phyloP scores from a whole-genome alignment of 805 yeast species.

The Peterozyma toletana region DNA sequence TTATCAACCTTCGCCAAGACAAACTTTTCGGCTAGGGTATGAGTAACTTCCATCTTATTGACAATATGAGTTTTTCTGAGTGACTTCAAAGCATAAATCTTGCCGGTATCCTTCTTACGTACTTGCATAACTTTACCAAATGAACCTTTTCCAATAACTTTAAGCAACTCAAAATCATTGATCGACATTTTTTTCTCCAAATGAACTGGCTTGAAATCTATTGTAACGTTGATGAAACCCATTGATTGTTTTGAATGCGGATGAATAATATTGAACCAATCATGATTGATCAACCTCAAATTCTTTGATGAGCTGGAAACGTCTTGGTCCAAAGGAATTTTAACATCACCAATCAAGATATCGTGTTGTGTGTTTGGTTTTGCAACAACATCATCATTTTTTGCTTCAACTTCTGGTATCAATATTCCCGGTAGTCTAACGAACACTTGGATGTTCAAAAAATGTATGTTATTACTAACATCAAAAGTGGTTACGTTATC shows the following conservation, averaged over 20 bases:
- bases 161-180: conserved; percentile 87
- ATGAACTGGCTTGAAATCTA: conserved; percentile 56
- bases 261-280: conserved; percentile 31
- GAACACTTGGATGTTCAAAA: conserved; percentile 70
- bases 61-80: conserved; percentile 92
- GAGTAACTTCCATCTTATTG: conserved; percentile 89
- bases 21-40: conserved; percentile 93
- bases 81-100: conserved; percentile 90
- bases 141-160: conserved; percentile 96
- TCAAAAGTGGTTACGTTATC: conserved; percentile 89
- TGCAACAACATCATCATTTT: background rate
- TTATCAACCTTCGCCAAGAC: conserved; percentile 88
- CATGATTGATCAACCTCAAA: conserved; percentile 62
- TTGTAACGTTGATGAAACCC: conserved; percentile 43
- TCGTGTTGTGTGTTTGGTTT: conserved; percentile 42
- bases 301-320: conserved; percentile 27
- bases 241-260: conserved; percentile 23
- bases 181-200: conserved; percentile 62
- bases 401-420: conserved; percentile 32
- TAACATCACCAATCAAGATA: conserved; percentile 67
- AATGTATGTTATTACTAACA: conserved; percentile 57
- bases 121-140: conserved; percentile 99
- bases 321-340: conserved; percentile 38
- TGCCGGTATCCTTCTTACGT: conserved; percentile 88
- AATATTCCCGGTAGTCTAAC: conserved; percentile 67